phyloP scores from a whole-genome alignment of 1,139 yeast genomes.

The Candida sojae region DNA sequence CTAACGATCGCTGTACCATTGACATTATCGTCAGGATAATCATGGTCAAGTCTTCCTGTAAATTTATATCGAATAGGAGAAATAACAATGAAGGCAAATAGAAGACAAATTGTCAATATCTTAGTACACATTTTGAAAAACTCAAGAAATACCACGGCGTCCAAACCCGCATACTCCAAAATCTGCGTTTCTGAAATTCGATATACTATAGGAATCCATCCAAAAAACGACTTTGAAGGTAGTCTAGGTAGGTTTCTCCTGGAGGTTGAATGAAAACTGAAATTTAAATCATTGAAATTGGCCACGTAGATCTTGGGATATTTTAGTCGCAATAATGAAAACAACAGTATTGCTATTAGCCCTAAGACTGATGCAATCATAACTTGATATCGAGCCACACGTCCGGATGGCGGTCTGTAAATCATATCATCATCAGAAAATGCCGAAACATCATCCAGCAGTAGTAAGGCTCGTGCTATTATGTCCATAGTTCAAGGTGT shows the following conservation, averaged over 20 bases:
- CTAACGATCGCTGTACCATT: constrained; percentile 6
- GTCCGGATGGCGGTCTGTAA: constrained; percentile 27
- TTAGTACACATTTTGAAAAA: constrained; percentile 79
- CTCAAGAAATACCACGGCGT: constrained; percentile 84
- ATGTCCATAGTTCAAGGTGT: neutral
- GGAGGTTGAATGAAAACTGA: constrained; percentile 45
- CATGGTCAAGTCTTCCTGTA: constrained; percentile 66
- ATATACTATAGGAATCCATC: constrained; percentile 75
- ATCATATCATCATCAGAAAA: constrained; percentile 10
- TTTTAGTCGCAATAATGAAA: constrained; percentile 61
- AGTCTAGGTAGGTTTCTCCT: constrained; percentile 39
- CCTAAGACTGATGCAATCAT: constrained; percentile 67
- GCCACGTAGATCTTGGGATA: constrained; percentile 76
- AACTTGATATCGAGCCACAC: constrained; percentile 54
- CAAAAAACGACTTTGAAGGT: constrained; percentile 55
- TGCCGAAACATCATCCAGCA: neutral
- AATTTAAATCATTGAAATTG: constrained; percentile 45
- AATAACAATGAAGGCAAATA: constrained; percentile 65
- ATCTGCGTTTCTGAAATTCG: constrained; percentile 72
- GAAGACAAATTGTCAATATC: constrained; percentile 55
- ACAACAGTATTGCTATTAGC: constrained; percentile 58
- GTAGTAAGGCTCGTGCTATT: neutral
- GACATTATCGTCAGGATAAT: constrained; percentile 32
- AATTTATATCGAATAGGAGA: constrained; percentile 73
- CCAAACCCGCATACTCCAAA: constrained; percentile 87